Base-by-base conservation (phyloP, 2,329 filamentous ascomycete species). In the Ophiocordyceps camponoti-saundersi region DNA sequence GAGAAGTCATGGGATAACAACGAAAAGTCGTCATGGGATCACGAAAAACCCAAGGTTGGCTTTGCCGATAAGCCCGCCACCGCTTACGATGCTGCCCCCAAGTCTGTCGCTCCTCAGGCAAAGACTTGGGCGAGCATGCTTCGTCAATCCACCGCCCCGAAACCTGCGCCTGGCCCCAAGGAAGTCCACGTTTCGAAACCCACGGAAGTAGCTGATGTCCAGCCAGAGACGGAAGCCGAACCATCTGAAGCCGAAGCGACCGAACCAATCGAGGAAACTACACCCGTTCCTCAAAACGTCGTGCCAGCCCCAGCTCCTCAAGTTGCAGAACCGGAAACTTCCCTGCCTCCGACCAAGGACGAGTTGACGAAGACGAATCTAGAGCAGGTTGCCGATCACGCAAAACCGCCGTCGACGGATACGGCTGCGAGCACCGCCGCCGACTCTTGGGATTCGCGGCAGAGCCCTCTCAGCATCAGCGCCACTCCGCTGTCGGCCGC, bases 331-430 rank as follows among this genome's bases (percentile, higher is more conserved):
- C 64, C 72, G 47, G 74, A 73, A 55, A 63, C 72, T 45, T 68
- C 73, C 44, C 64, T 90, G 43, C 73, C 75, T 44, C 82, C 85
- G 16, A 76, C 85, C 22, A 82, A 84, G 65, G 86, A 88, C 61
- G 80, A 89, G 57, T 75, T 96, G 53, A 96, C 90, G 26, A 81
- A 90, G 67, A 82, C 81, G 56, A 96, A 96, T 65, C 82, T 96
- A 48, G 89, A 95, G 62, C 85, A 90, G 65, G 74, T 96, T 55
- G 82, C 80, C 53, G 89, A 95, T 66, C 75, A 73, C 48, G 94
- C 90, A 42, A 70, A 79, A 48, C 84, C 86, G 40, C 77, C 82
- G 20, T 75, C 81, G 44, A 90, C 85, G 47, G 83, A 81, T 53
- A 95, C 90, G 44, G 85, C 79, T 53, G 87, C 85, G 52, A 95